phyloP scores from a whole-genome alignment of 352 stramenopile species.

The Pythium biforme region DNA sequence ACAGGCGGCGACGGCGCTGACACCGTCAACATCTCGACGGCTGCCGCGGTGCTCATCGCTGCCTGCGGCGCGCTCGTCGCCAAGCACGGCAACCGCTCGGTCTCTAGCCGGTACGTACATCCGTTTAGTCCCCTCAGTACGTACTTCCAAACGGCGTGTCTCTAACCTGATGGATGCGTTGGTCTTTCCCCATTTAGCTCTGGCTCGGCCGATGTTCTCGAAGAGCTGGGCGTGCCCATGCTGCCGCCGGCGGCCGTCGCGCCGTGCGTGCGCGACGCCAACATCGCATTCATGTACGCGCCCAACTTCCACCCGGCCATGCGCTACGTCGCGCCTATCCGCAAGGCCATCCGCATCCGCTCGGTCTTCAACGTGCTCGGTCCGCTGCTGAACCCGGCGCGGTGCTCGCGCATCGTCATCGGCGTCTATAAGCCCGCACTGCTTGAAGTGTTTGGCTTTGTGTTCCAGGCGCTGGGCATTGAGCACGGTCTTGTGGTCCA shows the following conservation, averaged over 20 bases:
- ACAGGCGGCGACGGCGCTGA: constrained; percentile 98
- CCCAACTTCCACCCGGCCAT: constrained; percentile 97
- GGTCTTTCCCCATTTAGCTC: constrained; percentile 39
- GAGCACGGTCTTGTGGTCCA: constrained; percentile 98
- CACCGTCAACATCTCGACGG: constrained; percentile 98
- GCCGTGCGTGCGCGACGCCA: constrained; percentile 90
- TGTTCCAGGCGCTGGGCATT: constrained; percentile 90
- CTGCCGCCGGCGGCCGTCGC: constrained; percentile 89
- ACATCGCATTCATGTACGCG: constrained; percentile 98
- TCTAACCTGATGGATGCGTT: constrained; percentile 5
- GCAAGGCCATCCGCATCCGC: constrained; percentile 95
- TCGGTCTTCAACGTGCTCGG: constrained; percentile 99
- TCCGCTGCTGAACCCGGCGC: constrained; percentile 96
- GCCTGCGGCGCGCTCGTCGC: constrained; percentile 92
- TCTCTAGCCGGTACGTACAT: constrained; percentile 83
- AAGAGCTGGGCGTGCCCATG: constrained; percentile 96
- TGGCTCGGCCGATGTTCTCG: constrained; percentile 96
- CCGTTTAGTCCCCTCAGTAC: background rate
- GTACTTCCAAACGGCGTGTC: background rate
- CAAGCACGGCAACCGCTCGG: constrained; percentile 97
- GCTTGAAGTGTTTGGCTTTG: constrained; percentile 81
- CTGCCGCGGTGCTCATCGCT: constrained; percentile 92
- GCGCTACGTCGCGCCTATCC: constrained; percentile 93
- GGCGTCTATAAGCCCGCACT: constrained; percentile 96
- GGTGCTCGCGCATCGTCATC: constrained; percentile 96